Conservation (phyloP, 1,139 yeast genomes). For the Scheffersomyces stambukii region DNA sequence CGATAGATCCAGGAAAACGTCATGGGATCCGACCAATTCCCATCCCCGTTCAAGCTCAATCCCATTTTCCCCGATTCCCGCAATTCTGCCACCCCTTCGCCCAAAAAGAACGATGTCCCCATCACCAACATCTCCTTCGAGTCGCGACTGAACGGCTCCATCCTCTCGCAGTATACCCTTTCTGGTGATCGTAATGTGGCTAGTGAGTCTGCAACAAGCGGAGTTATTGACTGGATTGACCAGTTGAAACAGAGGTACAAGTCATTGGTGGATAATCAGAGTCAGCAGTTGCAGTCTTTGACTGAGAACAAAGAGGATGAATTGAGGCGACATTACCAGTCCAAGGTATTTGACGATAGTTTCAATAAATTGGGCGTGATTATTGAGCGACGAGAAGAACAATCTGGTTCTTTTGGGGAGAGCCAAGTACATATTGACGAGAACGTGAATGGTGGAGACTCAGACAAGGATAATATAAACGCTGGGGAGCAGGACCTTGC, state of each 20-base stretch:
- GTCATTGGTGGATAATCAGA: constrained; percentile 30
- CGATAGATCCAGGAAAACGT: no score
- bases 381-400: constrained; percentile 14
- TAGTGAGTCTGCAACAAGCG: no score
- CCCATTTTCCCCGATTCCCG: no score
- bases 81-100: no score
- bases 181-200: no score
- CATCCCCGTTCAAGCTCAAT: constrained; percentile 13
- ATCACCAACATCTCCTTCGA: no score
- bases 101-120: no score
- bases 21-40: constrained; percentile 12
- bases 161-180: no score
- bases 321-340: constrained; percentile 21
- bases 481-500: constrained; percentile 1
- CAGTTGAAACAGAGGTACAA: constrained; percentile 35
- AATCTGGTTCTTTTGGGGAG: constrained; percentile 11
- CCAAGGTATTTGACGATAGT: constrained; percentile 33
- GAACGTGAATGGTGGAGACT: constrained; percentile 5
- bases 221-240: constrained; percentile 51
- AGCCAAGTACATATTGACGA: constrained; percentile 8
- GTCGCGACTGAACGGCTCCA: no score
- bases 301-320: constrained; percentile 1
- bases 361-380: constrained; percentile 34
- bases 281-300: constrained; percentile 22
- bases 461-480: background rate